Evolutionary conservation across 2,329 filamentous ascomycete genomes (phyloP).

Genomic region (Biscogniauxia marginata): DNA sequence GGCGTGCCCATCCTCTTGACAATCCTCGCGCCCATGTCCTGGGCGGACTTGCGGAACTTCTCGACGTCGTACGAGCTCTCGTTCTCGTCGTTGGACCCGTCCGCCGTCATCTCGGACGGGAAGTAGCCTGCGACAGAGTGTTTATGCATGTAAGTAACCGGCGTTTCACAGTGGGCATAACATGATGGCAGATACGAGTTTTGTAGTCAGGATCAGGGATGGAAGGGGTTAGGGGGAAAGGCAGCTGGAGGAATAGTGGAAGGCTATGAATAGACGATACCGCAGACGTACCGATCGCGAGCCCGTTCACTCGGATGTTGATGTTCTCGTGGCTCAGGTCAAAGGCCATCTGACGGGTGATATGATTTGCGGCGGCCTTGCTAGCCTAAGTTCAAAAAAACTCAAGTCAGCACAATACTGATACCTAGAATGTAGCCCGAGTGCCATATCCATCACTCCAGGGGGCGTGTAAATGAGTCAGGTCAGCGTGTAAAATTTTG

Average conservation of each 20-base stretch:
- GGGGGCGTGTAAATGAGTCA: too few species aligned
- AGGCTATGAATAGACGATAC: not conserved
- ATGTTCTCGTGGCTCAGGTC: conserved; percentile 29
- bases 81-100: conserved; percentile 21
- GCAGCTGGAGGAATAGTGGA: not conserved
- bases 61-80: conserved; percentile 19
- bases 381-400: conserved; percentile 20
- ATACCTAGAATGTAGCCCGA: too few species aligned
- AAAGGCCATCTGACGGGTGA: conserved; percentile 28
- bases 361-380: conserved; percentile 26
- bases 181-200: too few species aligned
- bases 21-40: conserved; percentile 13
- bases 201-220: too few species aligned
- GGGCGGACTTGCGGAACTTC: conserved; percentile 15
- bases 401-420: too few species aligned
- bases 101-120: conserved; percentile 29
- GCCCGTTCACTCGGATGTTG: conserved; percentile 28
- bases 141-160: too few species aligned
- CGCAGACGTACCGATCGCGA: conserved; percentile 23
- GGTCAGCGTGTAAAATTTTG: too few species aligned
- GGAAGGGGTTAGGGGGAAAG: not conserved
- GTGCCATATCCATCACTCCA: too few species aligned
- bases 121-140: conserved; percentile 32
- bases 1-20: conserved; percentile 27
- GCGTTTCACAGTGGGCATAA: too few species aligned